Base-by-base conservation (phyloP, 2,329 filamentous ascomycete genomes). In the Nemania diffusa region DNA sequence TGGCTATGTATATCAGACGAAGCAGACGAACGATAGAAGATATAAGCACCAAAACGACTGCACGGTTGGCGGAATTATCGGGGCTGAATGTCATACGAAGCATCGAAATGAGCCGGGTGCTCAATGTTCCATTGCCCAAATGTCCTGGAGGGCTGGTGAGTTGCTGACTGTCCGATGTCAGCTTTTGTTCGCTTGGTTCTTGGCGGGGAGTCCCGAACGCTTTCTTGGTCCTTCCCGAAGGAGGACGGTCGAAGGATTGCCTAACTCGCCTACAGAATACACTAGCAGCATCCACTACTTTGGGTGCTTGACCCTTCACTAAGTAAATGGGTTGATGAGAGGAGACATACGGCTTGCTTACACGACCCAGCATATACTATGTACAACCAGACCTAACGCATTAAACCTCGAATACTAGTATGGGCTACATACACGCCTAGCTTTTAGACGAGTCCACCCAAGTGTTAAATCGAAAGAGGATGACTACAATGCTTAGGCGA, bases 101-200 rank as follows among this genome's bases (percentile, higher is more conserved):
- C 9, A 20, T 32, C 24, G 20, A 51, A 11, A 59, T 15, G 22
- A 52, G 27, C 34, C 26, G 22, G 44, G 5, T 11, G 15, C 15
- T 32, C 5, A 17, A 17, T 20, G 57, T 46, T 22, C 27, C 5
- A 60, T 32, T 20, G 4, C 40, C 40, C 48, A 50, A 37, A 24
- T 59, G 17, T 32, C 24, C 15, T 26, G 27, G 40, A 44, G 40
- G 40, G 40, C 44, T 27, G 15, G 61, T 40, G 34, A 40, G 44
- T 52, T 32, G 62, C 65, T 68, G 65, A 68, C 65, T 65, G 61
- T 65, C 61, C 20, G 46, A 22, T 60, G 55, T 67, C 55, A 67
- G 64, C 56, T 59, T 9, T 64, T 11, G n/a, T 15, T 46, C 26
- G 34, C 60, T 67, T 60, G 44, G 56, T 53, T 51, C 64, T 67